Evolutionary conservation across 148 eudicot species (phyloP), one percentile per base, ranked within the genome.

Genomic region (Rheum nobile): DNA sequence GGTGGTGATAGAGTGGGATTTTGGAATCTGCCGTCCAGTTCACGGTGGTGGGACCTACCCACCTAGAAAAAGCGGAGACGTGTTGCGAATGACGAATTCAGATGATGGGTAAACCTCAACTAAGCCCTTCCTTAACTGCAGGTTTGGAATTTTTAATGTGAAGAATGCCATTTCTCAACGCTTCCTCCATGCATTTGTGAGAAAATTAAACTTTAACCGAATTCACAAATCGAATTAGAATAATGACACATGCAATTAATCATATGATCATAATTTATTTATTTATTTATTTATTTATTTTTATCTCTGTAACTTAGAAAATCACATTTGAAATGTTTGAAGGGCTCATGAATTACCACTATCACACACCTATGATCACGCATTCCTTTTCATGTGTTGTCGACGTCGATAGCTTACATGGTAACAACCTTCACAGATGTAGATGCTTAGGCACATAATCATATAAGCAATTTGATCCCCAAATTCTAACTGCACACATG

Each of bases 401-500:
- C n/a, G n/a, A 4, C n/a, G 46, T 42, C 9, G 46, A 42, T 42
- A 42, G 13, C 46, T 42, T 12, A 12, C 46, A 42, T 42, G 46
- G 46, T 42, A 35, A 35, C 37, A 35, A 4, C 13, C 46, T 1
- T 42, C 46, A 42, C 14, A 19, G 48, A 44, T 12, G 48, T 16
- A 50, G 31, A 29, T 54, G 22, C 63, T 54, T 54, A 14, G 0
- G 14, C 63, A 65, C 39, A 65, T 65, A 16, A 5, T 31, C 69
- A 32, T 16, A 6, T 32, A 65, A 14, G 11, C 70, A 65, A 32
- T 34, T 29, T 29, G 39, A 65, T 16, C 21, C 16, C 70, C 32
- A 65, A 6, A 34, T 32, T 65, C 38, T 65, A 65, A 17, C 70
- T 65, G 70, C 70, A 28, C 35, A 61, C 35, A 61, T 61, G 67